Evolutionary conservation across 768 basidiomycete species (phyloP).

Genomic region (Leccinum rimulosum): DNA sequence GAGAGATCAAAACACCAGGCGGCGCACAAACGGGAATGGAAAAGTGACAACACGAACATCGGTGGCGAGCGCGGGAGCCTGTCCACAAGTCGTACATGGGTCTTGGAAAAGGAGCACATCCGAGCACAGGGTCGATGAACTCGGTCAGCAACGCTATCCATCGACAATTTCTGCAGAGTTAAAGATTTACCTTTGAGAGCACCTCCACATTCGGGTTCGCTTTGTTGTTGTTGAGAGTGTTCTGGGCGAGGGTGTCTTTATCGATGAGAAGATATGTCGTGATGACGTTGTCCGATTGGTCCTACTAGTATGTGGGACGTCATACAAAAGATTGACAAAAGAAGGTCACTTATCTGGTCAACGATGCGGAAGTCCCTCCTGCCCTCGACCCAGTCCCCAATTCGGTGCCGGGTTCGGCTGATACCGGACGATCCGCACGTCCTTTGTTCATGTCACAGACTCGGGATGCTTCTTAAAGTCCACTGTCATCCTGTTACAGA

Average conservation of each 20-base stretch:
- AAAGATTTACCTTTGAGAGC: conserved; percentile 22
- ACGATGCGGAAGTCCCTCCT: conserved; percentile 24
- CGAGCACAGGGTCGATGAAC: conserved; percentile 27
- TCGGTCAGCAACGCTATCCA: not conserved
- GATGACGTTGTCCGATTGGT: conserved; percentile 29
- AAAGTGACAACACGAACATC: conserved; percentile 12
- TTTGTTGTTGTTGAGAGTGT: conserved; percentile 24
- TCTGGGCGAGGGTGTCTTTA: conserved; percentile 24
- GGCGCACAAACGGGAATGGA: not conserved
- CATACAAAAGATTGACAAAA: not conserved
- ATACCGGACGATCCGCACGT: too few relatives aligned
- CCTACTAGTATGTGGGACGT: conserved; percentile 9
- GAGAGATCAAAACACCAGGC: not conserved
- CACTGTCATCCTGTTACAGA: too few relatives aligned
- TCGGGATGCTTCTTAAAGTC: too few relatives aligned
- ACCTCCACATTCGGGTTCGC: conserved; percentile 25
- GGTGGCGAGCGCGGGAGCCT: conserved; percentile 20
- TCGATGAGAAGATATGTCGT: conserved; percentile 28
- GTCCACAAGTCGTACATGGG: conserved; percentile 25
- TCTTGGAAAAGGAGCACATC: conserved; percentile 25
- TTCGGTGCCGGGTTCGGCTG: too few relatives aligned
- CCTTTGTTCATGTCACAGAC: too few relatives aligned
- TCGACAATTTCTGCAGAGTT: not conserved
- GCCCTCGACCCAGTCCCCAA: too few relatives aligned
- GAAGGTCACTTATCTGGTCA: conserved; percentile 16